These are phyloP conservation scores for Termitomyces sp. DNA, from an alignment of 768 basidiomycete species.

Conservation along the genomic window DNA sequence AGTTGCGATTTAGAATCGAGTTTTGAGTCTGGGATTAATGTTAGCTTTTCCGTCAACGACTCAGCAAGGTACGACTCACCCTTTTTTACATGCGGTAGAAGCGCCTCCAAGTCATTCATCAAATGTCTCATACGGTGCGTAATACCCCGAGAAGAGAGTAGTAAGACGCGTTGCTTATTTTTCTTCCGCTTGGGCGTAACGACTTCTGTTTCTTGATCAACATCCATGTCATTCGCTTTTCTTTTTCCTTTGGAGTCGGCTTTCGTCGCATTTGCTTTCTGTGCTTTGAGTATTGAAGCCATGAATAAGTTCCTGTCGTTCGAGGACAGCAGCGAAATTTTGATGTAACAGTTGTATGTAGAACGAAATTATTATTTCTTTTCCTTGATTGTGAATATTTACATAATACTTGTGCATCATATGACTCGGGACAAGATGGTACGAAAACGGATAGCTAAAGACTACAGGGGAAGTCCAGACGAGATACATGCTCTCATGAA, in stretches of 20 bases:
- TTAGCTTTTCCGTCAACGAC: not conserved
- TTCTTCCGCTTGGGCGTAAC: conserved; percentile 49
- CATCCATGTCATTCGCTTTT: conserved; percentile 56
- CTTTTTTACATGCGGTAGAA: conserved; percentile 95
- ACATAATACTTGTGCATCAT: conserved; percentile 1
- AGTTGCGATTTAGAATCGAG: conserved; percentile 96
- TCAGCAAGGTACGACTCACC: conserved; percentile 42
- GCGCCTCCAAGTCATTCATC: conserved; percentile 87
- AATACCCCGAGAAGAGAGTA: conserved; percentile 90
- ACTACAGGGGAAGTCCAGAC: conserved; percentile 14
- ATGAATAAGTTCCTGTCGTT: conserved; percentile 27
- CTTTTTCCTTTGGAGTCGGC: conserved; percentile 55
- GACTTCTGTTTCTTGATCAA: conserved; percentile 31
- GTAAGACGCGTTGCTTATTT: conserved; percentile 93
- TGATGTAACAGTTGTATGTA: conserved; percentile 9
- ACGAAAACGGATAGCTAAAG: conserved; percentile 14
- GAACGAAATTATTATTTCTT: conserved; percentile 1
- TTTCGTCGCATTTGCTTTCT: conserved; percentile 51
- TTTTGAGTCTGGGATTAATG: conserved; percentile 70
- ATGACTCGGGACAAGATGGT: not conserved
- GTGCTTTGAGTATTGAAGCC: conserved; percentile 62
- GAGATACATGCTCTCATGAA: conserved; percentile 12
- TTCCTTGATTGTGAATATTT: not conserved
- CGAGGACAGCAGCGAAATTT: not conserved
- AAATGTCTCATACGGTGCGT: conserved; percentile 97